Conservation (phyloP, 306 rosid species). For the Trifolium subterraneum region DNA sequence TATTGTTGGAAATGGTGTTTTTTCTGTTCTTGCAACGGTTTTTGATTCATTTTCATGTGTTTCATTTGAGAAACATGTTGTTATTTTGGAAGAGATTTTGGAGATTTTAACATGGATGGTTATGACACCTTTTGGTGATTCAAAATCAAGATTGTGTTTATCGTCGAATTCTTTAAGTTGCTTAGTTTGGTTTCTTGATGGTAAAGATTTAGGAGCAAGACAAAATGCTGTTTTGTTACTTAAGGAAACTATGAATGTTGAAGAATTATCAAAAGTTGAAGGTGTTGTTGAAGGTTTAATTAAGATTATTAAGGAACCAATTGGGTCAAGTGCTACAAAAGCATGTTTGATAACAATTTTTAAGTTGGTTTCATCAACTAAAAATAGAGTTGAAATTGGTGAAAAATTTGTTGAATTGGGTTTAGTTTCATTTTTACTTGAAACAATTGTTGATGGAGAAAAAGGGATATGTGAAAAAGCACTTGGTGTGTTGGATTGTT, state of each 20-base stretch:
- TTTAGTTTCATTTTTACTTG: conserved; percentile 60
- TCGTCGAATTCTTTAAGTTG: conserved; percentile 43
- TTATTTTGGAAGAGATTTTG: conserved; percentile 59
- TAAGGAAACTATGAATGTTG: conserved; percentile 44
- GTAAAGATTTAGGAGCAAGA: conserved; percentile 66
- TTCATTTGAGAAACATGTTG: conserved; percentile 46
- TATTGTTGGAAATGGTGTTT: conserved; percentile 45
- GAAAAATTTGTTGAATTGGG: conserved; percentile 62
- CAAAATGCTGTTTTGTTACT: conserved; percentile 64
- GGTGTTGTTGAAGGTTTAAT: conserved; percentile 64
- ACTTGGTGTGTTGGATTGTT: conserved; percentile 61
- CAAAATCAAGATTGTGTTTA: conserved; percentile 47
- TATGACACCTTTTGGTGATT: conserved; percentile 49
- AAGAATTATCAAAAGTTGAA: conserved; percentile 49
- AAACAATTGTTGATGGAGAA: conserved; percentile 71
- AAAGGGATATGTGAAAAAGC: conserved; percentile 64
- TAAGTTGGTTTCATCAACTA: conserved; percentile 50
- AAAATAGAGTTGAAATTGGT: conserved; percentile 32
- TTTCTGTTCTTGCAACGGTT: conserved; percentile 45
- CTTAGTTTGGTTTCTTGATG: conserved; percentile 57
- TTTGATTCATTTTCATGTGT: conserved; percentile 56
- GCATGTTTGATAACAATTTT: conserved; percentile 60
- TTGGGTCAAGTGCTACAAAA: conserved; percentile 58
- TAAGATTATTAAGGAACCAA: conserved; percentile 58
- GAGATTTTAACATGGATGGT: conserved; percentile 56